A percentile compares a stretch with the other conserved stretches of the same genome.
Evolutionary conservation across 805 yeast species (phyloP).

Genomic region (Ogataea philodendri): DNA sequence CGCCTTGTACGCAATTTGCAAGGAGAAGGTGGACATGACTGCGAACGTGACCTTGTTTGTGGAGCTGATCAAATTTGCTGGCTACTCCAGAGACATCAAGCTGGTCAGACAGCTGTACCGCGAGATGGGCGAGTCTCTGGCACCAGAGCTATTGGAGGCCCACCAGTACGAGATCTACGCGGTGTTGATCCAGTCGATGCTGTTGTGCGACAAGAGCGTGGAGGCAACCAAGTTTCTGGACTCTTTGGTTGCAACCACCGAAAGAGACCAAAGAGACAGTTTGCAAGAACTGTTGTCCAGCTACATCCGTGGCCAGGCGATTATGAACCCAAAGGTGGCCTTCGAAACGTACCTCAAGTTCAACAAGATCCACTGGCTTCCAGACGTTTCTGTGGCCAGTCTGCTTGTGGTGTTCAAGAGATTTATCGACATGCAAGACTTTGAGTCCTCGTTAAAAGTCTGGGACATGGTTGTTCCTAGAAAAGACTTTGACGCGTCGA

Average conservation of each 20-base stretch:
- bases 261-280: conserved; percentile 20
- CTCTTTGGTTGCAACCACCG: conserved; percentile 36
- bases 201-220: conserved; percentile 47
- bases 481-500: conserved; percentile 31
- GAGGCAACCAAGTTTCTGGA: conserved; percentile 59
- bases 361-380: conserved; percentile 33
- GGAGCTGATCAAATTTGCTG: conserved; percentile 40
- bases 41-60: conserved; percentile 33
- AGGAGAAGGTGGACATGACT: conserved; percentile 12
- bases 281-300: conserved; percentile 26
- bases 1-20: conserved; percentile 19
- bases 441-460: conserved; percentile 26
- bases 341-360: conserved; percentile 29
- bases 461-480: conserved; percentile 34
- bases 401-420: conserved; percentile 28
- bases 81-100: conserved; percentile 35
- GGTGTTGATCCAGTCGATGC: conserved; percentile 49
- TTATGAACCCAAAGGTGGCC: conserved; percentile 26
- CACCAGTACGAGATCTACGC: conserved; percentile 51
- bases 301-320: conserved; percentile 30
- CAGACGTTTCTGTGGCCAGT: conserved; percentile 32
- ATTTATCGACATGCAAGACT: conserved; percentile 23
- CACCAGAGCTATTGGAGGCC: conserved; percentile 7
- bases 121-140: conserved; percentile 26
- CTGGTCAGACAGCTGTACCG: conserved; percentile 40